A percentile compares a stretch with the other conserved stretches of the same genome.
Conservation (phyloP, 2,329 filamentous ascomycete species). For the Hymenoscyphus linearis region DNA sequence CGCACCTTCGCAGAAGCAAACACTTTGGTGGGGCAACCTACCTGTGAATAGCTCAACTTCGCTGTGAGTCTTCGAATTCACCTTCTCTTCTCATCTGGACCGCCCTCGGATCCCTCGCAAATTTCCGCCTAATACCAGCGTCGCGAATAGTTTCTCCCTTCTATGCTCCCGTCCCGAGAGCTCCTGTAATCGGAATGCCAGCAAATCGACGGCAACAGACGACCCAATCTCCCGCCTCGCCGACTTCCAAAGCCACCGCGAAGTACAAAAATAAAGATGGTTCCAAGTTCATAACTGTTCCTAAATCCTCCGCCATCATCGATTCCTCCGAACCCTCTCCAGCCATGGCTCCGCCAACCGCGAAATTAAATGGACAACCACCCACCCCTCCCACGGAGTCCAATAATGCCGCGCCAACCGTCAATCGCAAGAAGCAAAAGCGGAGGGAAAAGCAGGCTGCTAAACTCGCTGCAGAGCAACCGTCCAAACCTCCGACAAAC, state of each 20-base stretch:
- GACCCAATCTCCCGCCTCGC: slow-evolving; percentile 45
- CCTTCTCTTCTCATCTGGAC: slow-evolving; percentile 9
- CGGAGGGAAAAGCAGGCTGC: slow-evolving; percentile 67
- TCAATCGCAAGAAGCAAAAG: slow-evolving; percentile 95
- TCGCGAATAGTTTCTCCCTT: slow-evolving; percentile 22
- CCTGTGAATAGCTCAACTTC: slow-evolving; percentile 15
- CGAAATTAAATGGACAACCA: slow-evolving; percentile 29
- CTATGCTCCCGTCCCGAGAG: slow-evolving; percentile 13
- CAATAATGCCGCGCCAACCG: slow-evolving; percentile 40
- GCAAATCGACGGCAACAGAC: slow-evolving; percentile 48
- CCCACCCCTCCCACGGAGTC: slow-evolving; percentile 24
- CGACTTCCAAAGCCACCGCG: slow-evolving; percentile 47
- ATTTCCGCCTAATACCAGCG: slow-evolving; percentile 19
- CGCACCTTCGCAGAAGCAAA: slow-evolving; percentile 16
- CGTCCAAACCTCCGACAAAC: slow-evolving; percentile 18
- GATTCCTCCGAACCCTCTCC: slow-evolving; percentile 52
- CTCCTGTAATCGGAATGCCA: slow-evolving; percentile 39
- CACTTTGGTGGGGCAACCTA: slow-evolving; percentile 31
- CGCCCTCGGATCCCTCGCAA: background rate
- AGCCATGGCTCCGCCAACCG: slow-evolving; percentile 31
- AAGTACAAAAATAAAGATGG: slow-evolving; percentile 66
- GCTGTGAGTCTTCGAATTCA: slow-evolving; percentile 19
- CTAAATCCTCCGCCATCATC: slow-evolving; percentile 44
- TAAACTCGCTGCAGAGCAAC: slow-evolving; percentile 30
- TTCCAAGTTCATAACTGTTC: slow-evolving; percentile 63